Base-by-base conservation (phyloP, 1,139 yeast species). In the Yamadazyma sp. region DNA sequence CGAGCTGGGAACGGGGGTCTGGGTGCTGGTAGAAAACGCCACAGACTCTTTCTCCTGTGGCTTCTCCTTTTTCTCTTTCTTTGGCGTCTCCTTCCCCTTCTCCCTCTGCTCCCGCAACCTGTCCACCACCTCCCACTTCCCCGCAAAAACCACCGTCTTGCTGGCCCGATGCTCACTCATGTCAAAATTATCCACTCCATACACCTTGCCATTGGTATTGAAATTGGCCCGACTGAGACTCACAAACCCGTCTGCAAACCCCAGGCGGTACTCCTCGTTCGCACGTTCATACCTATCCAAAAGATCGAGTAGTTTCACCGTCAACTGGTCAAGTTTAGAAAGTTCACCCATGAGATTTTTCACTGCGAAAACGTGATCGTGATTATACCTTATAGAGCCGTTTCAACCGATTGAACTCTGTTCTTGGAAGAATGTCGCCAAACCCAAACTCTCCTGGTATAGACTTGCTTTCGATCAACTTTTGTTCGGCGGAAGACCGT, bases 401-500 rank as follows among this genome's bases (percentile, higher is more conserved):
- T 45, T 69, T 70, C 41, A 78, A 60, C 33, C 67, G 50, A 22
- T 53, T 45, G 40, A 73, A 69, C 47, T 76, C 80, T 2, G 63
- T 56, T n/a, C 65, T 51, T 3, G 78, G 74, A 35, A 78, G 52
- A 11, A 80, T 66, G 41, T 79, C 80, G 29, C 66, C 64, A 52
- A 78, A 83, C 2, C 76, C 71, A 36, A 66, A 64, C 6, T 67
- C 70, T 18, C 57, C 55, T 17, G 62, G 51, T 6, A 39, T 20
- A 42, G 64, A 41, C 31, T 60, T 48, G 42, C 70, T 53, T 37
- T 56, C 50, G 43, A 73, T 67, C 46, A 74, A 54, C 45, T 59
- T 54, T 42, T 56, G 50, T 47, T 73, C 73, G 38, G 54, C 64
- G 31, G 56, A 51, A 34, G 70, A 56, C 47, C 80, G 43, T 55